Conservation (phyloP, 1,139 yeast genomes). For the Diutina ranongensis region DNA sequence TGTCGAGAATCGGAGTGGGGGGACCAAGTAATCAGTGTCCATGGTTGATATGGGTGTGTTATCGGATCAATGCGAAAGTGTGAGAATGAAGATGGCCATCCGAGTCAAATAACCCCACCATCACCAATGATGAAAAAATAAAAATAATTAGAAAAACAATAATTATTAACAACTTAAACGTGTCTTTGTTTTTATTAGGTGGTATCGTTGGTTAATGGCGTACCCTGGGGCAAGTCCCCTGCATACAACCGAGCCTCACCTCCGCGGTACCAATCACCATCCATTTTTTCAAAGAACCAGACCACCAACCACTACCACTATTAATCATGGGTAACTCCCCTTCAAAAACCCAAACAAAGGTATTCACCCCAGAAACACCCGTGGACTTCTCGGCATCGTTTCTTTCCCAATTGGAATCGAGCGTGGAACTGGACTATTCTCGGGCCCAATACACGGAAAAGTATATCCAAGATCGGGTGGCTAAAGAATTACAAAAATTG, state of each 20-base stretch:
- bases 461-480: constrained; percentile 67
- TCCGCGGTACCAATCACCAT: constrained; percentile 3
- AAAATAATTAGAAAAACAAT: no score
- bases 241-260: no score
- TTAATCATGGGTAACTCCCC: constrained; percentile 41
- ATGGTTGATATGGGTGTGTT: no score
- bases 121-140: no score
- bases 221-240: no score
- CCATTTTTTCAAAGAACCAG: background rate
- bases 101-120: no score
- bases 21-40: constrained; percentile 29
- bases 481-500: constrained; percentile 49
- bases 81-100: no score
- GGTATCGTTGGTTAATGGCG: no score
- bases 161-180: no score
- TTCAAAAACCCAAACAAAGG: constrained; percentile 54
- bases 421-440: constrained; percentile 60
- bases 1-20: constrained; percentile 71
- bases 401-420: constrained; percentile 58
- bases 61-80: background rate
- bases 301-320: background rate
- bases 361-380: constrained; percentile 61
- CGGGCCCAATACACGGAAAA: constrained; percentile 72
- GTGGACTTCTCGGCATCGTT: constrained; percentile 64
- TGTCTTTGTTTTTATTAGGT: no score